Conservation (phyloP, 805 yeast genomes). For the Metschnikowia kofuensis region DNA sequence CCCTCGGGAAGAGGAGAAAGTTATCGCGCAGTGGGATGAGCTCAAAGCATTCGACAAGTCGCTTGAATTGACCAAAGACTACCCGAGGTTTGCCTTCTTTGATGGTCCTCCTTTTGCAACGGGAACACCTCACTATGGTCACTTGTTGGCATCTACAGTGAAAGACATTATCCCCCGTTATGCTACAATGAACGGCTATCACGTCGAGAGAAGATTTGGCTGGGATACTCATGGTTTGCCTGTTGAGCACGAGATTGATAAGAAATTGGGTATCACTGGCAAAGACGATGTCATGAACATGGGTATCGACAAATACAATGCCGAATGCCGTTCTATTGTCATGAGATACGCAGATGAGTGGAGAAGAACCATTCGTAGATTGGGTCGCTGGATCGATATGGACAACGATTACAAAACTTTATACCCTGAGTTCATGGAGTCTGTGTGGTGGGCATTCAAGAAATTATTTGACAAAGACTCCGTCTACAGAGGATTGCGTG, state of each 20-base stretch:
- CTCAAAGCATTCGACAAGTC: slow-evolving; percentile 92
- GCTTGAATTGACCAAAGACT: slow-evolving; percentile 75
- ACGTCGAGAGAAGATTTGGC: slow-evolving; percentile 96
- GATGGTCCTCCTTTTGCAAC: slow-evolving; percentile 99
- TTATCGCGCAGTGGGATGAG: slow-evolving; percentile 80
- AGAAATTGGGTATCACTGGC: slow-evolving; percentile 87
- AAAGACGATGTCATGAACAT: slow-evolving; percentile 90
- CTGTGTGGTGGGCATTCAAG: slow-evolving; percentile 98
- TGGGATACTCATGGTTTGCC: slow-evolving; percentile 99
- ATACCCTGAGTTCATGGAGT: slow-evolving; percentile 95
- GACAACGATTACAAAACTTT: slow-evolving; percentile 97
- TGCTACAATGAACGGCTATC: slow-evolving; percentile 96
- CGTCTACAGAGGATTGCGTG: slow-evolving; percentile 93
- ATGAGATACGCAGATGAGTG: slow-evolving; percentile 96
- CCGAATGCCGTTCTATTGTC: slow-evolving; percentile 93
- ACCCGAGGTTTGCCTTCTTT: slow-evolving; percentile 86
- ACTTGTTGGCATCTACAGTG: slow-evolving; percentile 92
- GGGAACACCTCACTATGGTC: slow-evolving; percentile 99
- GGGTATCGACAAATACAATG: slow-evolving; percentile 93
- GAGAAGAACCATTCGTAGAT: slow-evolving; percentile 88
- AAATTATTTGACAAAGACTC: slow-evolving; percentile 79
- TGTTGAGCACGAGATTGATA: slow-evolving; percentile 97
- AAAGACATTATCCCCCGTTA: slow-evolving; percentile 97
- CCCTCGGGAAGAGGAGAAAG: slow-evolving; percentile 85
- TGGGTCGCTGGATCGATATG: slow-evolving; percentile 99